Conservation (phyloP, 805 yeast genomes). For the Schwanniomyces vanrijiae region DNA sequence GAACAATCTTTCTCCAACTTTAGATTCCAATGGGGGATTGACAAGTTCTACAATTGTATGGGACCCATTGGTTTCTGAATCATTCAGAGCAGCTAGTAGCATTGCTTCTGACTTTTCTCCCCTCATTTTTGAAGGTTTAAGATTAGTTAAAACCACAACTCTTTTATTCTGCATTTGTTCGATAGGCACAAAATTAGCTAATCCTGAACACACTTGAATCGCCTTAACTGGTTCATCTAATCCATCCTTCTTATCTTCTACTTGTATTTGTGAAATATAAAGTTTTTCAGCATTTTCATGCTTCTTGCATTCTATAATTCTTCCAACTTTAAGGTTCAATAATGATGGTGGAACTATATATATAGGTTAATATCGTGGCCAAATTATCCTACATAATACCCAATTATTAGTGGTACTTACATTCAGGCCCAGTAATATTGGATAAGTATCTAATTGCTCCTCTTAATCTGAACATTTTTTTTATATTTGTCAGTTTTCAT, state of each 20-base stretch:
- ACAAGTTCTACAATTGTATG: conserved; percentile 44
- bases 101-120: conserved; percentile 64
- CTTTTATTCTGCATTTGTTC: conserved; percentile 35
- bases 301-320: conserved; percentile 40
- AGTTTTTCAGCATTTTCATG: conserved; percentile 63
- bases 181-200: conserved; percentile 44
- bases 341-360: conserved; percentile 17
- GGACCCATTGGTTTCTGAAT: conserved; percentile 6
- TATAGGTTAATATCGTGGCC: no score
- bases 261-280: conserved; percentile 52
- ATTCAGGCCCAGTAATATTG: not conserved
- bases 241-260: conserved; percentile 16
- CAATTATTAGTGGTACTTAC: conserved; percentile 2
- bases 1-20: conserved; percentile 38
- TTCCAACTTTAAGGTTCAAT: conserved; percentile 45
- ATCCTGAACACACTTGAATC: conserved; percentile 60
- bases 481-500: not conserved
- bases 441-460: not conserved
- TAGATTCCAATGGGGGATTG: conserved; percentile 39
- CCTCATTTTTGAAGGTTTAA: conserved; percentile 63
- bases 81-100: conserved; percentile 58
- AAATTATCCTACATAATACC: no score
- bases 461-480: not conserved
- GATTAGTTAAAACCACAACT: conserved; percentile 56
- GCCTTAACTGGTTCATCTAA: conserved; percentile 7